These are phyloP conservation scores for Fragilariopsis cylindrus DNA, from an alignment of 108 stramenopile genomes.

Conservation along the genomic window DNA sequence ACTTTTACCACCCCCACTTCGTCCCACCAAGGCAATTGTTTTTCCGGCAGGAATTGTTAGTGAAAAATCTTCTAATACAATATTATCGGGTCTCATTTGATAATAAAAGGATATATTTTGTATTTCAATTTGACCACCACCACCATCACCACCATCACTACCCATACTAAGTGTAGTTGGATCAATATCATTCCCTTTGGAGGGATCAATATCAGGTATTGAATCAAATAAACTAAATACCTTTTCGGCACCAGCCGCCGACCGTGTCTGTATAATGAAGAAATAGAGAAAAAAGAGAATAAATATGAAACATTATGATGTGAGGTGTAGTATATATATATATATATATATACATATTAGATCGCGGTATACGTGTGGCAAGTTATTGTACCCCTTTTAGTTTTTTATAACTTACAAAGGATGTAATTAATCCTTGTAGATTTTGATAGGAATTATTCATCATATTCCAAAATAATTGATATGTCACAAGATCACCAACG, in stretches of 20 bases:
- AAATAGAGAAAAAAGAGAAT: no score
- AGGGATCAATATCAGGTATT: constrained; percentile 32
- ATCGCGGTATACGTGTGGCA: no score
- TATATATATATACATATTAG: no score
- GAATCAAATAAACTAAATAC: constrained; percentile 59
- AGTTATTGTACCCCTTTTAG: no score
- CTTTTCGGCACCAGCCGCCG: constrained; percentile 52
- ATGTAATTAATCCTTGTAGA: constrained; percentile 34
- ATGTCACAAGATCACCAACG: constrained; percentile 57
- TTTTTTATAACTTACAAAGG: constrained; percentile 10
- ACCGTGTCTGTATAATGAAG: constrained; percentile 22
- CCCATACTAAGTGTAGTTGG: neutral
- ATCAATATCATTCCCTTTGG: constrained; percentile 20
- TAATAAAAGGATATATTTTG: constrained; percentile 82
- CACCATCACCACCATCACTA: no score
- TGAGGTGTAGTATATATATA: no score
- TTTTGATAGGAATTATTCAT: constrained; percentile 50
- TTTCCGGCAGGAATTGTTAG: constrained; percentile 46
- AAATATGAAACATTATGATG: no score
- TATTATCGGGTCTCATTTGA: constrained; percentile 69
- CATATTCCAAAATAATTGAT: constrained; percentile 54
- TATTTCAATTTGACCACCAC: constrained; percentile 46
- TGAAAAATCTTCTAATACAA: constrained; percentile 37
- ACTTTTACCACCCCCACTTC: constrained; percentile 74
- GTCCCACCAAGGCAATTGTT: constrained; percentile 53